Evolutionary conservation across 163 green algal species (phyloP).

Genomic region (Volvox carteri): DNA sequence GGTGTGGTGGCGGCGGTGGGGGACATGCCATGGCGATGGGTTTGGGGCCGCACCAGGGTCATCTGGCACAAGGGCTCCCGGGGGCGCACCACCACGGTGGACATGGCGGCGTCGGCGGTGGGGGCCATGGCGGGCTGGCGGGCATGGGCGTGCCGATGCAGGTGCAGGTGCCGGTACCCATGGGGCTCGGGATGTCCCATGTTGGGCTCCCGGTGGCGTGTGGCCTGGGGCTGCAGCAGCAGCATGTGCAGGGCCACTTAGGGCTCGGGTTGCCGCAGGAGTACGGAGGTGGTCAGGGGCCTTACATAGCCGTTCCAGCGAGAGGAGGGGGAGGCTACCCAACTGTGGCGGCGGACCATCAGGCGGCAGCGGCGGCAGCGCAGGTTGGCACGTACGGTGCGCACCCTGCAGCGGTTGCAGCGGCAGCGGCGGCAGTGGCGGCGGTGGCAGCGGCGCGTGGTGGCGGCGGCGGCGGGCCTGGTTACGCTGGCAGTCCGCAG

Average conservation of each 20-base stretch:
- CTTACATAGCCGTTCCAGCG: background rate
- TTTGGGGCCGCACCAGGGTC: background rate
- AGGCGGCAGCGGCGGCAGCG: background rate
- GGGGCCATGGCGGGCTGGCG: too few species aligned
- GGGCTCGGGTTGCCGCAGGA: conserved; percentile 7
- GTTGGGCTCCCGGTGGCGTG: background rate
- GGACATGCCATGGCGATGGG: background rate
- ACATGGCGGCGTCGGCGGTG: background rate
- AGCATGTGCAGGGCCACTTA: background rate
- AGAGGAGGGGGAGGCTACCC: background rate
- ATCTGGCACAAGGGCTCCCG: background rate
- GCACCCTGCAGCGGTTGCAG: conserved; percentile 8
- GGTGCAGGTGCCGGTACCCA: background rate
- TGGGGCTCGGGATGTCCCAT: conserved; percentile 2
- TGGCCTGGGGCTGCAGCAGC: background rate
- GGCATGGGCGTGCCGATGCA: background rate
- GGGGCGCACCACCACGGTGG: background rate
- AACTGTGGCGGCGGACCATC: background rate
- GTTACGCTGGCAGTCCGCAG: background rate
- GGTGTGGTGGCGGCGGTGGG: background rate
- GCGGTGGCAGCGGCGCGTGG: background rate
- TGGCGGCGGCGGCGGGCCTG: background rate
- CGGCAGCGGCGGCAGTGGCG: background rate
- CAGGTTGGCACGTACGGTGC: background rate
- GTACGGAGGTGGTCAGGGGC: background rate